Evolutionary conservation across 2,329 filamentous ascomycete genomes (phyloP).

Genomic region (Pyrenochaeta sp.): DNA sequence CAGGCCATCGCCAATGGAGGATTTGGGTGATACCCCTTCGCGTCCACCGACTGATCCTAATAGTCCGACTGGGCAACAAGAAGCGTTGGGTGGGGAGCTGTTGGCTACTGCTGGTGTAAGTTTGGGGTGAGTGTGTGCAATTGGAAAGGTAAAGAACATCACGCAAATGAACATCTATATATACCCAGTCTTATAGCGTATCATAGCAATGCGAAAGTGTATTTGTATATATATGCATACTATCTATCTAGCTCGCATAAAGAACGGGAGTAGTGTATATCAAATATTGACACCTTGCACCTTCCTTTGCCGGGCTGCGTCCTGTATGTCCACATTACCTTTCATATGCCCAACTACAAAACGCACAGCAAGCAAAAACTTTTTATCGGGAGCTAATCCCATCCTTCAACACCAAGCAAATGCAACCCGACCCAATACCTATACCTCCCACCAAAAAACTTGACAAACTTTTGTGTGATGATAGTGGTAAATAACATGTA

Average conservation of each 20-base stretch:
- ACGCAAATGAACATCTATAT: too few species aligned
- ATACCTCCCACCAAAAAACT: too few species aligned
- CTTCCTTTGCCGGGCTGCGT: too few species aligned
- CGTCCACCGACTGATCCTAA: slow-evolving; percentile 1
- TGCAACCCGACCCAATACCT: not conserved
- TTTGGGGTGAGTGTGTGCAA: slow-evolving; percentile 30
- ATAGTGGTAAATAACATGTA: too few species aligned
- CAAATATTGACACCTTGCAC: too few species aligned
- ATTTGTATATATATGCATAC: too few species aligned
- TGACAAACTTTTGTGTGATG: not conserved
- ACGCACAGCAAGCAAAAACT: not conserved
- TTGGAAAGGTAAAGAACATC: not conserved
- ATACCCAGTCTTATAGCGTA: too few species aligned
- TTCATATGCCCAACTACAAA: too few species aligned
- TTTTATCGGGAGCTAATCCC: not conserved
- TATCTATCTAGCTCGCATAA: too few species aligned
- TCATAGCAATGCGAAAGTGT: too few species aligned
- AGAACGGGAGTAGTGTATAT: too few species aligned
- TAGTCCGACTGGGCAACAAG: slow-evolving; percentile 17
- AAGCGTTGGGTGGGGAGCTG: slow-evolving; percentile 41
- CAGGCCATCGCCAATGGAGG: slow-evolving; percentile 24
- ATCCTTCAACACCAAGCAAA: not conserved
- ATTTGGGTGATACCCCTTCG: slow-evolving; percentile 10
- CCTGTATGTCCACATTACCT: too few species aligned
- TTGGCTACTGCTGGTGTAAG: slow-evolving; percentile 44